phyloP scores from a whole-genome alignment of 2,329 filamentous ascomycete genomes.

The Cadophora sp. region DNA sequence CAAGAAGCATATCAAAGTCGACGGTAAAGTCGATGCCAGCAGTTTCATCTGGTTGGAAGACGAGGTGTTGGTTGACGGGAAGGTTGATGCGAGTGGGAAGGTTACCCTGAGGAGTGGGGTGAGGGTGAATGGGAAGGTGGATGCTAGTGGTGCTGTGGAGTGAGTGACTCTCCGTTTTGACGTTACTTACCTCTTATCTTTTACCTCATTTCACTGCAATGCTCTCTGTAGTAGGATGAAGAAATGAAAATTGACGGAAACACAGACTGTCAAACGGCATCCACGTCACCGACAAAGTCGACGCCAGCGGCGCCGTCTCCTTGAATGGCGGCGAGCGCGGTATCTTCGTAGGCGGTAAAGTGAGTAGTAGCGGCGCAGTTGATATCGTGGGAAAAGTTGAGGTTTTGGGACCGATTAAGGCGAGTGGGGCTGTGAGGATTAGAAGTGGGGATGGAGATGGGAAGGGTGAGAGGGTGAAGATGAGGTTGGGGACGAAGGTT shows the following conservation, averaged over 20 bases:
- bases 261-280: constrained; percentile 10
- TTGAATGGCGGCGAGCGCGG: constrained; percentile 25
- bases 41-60: constrained; percentile 23
- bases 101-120: constrained; percentile 27
- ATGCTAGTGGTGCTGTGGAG: constrained; percentile 27
- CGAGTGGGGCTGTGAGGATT: constrained; percentile 32
- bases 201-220: background rate
- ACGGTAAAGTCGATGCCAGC: constrained; percentile 30
- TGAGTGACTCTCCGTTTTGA: too few species aligned
- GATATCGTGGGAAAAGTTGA: constrained; percentile 29
- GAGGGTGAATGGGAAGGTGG: constrained; percentile 29
- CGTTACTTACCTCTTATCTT: background rate
- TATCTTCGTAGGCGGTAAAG: constrained; percentile 27
- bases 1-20: constrained; percentile 29
- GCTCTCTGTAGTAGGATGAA: too few species aligned
- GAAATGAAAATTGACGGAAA: background rate
- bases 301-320: constrained; percentile 26
- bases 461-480: background rate
- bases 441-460: constrained; percentile 5
- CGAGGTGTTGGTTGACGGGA: constrained; percentile 27
- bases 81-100: constrained; percentile 26
- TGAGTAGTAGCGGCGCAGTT: constrained; percentile 22
- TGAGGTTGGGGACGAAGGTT: constrained; percentile 31
- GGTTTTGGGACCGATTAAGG: constrained; percentile 27
- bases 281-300: constrained; percentile 24